These are phyloP conservation scores for Dendrocalamus latiflorus DNA, from an alignment of 202 grass and related monocot genomes.

Conservation along the genomic window DNA sequence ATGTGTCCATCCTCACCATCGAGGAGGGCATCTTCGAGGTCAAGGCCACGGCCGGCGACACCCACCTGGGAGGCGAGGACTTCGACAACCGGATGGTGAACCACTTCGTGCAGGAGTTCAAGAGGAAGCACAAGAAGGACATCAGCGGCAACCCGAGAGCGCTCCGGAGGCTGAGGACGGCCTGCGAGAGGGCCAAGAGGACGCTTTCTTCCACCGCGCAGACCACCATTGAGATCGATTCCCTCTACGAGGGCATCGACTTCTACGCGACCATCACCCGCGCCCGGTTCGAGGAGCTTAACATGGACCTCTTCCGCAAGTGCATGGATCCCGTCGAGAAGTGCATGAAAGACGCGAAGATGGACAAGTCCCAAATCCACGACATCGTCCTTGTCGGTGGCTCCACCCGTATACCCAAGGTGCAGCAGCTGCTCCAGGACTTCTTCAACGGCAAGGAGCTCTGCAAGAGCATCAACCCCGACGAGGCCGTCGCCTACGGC, in stretches of 20 bases:
- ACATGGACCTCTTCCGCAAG: no score
- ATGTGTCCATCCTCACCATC: constrained; percentile 80
- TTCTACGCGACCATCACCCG: no score
- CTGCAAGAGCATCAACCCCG: constrained; percentile 95
- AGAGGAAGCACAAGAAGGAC: constrained; percentile 82
- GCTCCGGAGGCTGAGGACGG: constrained; percentile 52
- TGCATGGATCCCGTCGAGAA: no score
- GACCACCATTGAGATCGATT: constrained; percentile 71
- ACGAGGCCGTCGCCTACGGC: constrained; percentile 81
- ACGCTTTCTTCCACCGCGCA: constrained; percentile 65
- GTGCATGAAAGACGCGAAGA: no score
- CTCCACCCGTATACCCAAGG: constrained; percentile 82
- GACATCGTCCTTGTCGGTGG: constrained; percentile 86
- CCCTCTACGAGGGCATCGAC: no score
- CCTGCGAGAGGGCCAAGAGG: constrained; percentile 74
- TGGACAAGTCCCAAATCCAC: no score
- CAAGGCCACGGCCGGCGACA: constrained; percentile 65
- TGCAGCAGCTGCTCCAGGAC: constrained; percentile 90
- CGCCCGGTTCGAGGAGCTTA: no score
- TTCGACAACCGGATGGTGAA: constrained; percentile 84
- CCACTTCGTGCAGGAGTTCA: constrained; percentile 71
- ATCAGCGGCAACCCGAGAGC: constrained; percentile 67
- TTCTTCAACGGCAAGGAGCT: constrained; percentile 95
- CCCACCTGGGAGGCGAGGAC: constrained; percentile 74
- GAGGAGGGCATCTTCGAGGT: constrained; percentile 89